Evolutionary conservation across 768 basidiomycete genomes (phyloP).

Genomic region (Lentinula lateritia): DNA sequence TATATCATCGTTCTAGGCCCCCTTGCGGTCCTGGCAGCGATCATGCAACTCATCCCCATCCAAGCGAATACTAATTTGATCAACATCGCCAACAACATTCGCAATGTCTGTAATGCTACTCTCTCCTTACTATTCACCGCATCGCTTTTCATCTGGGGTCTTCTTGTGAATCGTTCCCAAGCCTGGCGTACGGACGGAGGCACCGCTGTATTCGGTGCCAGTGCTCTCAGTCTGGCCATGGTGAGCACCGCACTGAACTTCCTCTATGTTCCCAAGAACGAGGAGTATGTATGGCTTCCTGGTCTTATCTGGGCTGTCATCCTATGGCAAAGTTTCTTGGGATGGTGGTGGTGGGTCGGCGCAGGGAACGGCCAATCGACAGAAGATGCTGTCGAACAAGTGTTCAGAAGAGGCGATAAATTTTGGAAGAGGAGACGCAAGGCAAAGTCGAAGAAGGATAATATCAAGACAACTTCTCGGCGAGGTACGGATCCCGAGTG

Average conservation of each 20-base stretch:
- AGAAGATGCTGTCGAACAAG: conserved; percentile 42
- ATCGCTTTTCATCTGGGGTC: conserved; percentile 90
- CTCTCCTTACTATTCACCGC: conserved; percentile 92
- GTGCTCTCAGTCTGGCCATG: conserved; percentile 78
- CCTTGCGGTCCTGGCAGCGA: conserved; percentile 76
- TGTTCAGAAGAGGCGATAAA: conserved; percentile 41
- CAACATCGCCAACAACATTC: conserved; percentile 63
- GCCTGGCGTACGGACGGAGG: conserved; percentile 98
- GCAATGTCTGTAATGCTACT: conserved; percentile 94
- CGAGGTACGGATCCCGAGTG: neutral
- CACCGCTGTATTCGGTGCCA: conserved; percentile 88
- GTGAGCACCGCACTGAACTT: conserved; percentile 84
- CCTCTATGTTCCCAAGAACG: conserved; percentile 75
- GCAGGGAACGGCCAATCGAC: conserved; percentile 68
- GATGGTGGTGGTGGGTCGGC: conserved; percentile 99
- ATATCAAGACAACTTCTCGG: neutral
- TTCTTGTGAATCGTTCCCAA: conserved; percentile 79
- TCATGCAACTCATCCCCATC: conserved; percentile 81
- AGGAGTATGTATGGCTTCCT: conserved; percentile 90
- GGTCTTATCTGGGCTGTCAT: conserved; percentile 86
- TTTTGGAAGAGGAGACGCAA: conserved; percentile 27
- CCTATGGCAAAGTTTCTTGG: conserved; percentile 95
- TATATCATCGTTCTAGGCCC: conserved; percentile 46
- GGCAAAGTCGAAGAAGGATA: conserved; percentile 37
- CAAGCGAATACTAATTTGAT: conserved; percentile 33